phyloP scores from a whole-genome alignment of 164 flowering plant species.

The Cinnamomum chago region DNA sequence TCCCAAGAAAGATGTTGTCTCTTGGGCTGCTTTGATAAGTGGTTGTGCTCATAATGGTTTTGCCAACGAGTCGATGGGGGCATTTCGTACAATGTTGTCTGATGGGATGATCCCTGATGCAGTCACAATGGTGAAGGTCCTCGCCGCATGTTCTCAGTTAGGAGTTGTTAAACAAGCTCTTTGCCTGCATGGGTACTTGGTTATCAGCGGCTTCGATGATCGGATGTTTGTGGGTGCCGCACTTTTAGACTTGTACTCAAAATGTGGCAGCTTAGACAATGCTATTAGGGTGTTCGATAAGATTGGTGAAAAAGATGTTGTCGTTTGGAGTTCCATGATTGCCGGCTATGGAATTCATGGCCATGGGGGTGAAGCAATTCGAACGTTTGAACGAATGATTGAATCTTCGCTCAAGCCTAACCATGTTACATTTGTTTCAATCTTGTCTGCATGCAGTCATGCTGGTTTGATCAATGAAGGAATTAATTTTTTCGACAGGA shows the following conservation, averaged over 20 bases:
- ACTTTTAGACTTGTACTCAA: slow-evolving; percentile 53
- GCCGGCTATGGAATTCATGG: slow-evolving; percentile 55
- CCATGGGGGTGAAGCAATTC: slow-evolving; percentile 39
- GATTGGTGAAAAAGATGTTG: slow-evolving; percentile 33
- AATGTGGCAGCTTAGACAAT: slow-evolving; percentile 46
- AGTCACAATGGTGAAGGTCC: slow-evolving; percentile 47
- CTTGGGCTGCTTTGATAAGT: slow-evolving; percentile 45
- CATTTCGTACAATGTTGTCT: slow-evolving; percentile 41
- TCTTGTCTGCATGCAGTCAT: slow-evolving; percentile 59
- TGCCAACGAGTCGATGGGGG: slow-evolving; percentile 34
- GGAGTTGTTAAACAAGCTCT: slow-evolving; percentile 47
- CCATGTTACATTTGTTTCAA: slow-evolving; percentile 43
- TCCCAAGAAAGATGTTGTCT: slow-evolving; percentile 51
- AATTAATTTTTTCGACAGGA: slow-evolving; percentile 32
- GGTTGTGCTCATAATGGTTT: slow-evolving; percentile 50
- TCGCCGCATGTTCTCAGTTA: slow-evolving; percentile 42
- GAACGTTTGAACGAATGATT: slow-evolving; percentile 33
- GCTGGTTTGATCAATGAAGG: slow-evolving; percentile 51
- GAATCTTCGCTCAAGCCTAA: slow-evolving; percentile 38
- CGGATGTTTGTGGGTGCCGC: slow-evolving; percentile 46
- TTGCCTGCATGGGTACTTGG: slow-evolving; percentile 50
- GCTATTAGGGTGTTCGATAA: slow-evolving; percentile 34
- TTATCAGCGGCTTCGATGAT: slow-evolving; percentile 31
- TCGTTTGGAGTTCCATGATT: slow-evolving; percentile 58
- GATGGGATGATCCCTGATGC: slow-evolving; percentile 42